These are phyloP conservation scores for Penicillium malachiteum DNA, from an alignment of 495 filamentous ascomycete species.

Conservation along the genomic window DNA sequence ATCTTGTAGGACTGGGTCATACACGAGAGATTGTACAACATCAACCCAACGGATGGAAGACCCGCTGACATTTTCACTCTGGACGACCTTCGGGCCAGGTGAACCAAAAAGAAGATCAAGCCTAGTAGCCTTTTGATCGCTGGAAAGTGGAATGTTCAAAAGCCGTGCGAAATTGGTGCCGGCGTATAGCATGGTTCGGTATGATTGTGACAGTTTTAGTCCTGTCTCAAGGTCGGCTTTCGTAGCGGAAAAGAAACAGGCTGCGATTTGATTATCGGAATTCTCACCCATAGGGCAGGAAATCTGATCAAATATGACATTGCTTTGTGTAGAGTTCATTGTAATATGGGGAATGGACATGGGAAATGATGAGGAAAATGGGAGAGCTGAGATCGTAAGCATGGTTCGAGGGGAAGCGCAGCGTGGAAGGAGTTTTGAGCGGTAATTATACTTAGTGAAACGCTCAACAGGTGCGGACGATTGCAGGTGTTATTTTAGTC, in stretches of 20 bases:
- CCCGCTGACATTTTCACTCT: neutral
- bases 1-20: constrained; percentile 1
- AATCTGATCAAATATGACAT: neutral
- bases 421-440: too few species aligned
- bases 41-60: neutral
- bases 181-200: constrained; percentile 1
- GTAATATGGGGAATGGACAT: neutral
- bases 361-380: too few species aligned
- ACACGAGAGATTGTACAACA: neutral
- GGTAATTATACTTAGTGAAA: too few species aligned
- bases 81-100: neutral
- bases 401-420: too few species aligned
- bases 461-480: too few species aligned
- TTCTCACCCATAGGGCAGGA: neutral
- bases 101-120: neutral
- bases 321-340: neutral
- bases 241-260: neutral
- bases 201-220: neutral
- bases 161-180: constrained; percentile 1
- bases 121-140: constrained; percentile 1
- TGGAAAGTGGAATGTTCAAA: constrained; percentile 1
- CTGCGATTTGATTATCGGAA: neutral
- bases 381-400: too few species aligned
- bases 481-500: too few species aligned
- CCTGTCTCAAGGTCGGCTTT: neutral